These are phyloP conservation scores for Nepenthes gracilis DNA, from an alignment of 148 eudicot species.

Conservation along the genomic window DNA sequence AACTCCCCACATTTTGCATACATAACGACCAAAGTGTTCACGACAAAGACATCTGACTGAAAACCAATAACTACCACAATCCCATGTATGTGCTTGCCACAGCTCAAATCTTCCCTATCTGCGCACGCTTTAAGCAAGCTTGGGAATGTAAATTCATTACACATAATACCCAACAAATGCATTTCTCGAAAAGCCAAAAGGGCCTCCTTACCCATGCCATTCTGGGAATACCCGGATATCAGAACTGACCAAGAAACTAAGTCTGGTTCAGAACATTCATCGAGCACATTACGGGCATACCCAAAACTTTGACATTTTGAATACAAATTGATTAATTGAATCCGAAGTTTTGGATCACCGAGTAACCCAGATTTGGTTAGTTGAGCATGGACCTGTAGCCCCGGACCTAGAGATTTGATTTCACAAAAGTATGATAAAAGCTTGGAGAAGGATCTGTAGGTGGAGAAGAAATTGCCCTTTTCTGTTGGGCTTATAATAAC, in stretches of 20 bases:
- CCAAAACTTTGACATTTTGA: conserved; percentile 38
- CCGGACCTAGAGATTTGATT: conserved; percentile 36
- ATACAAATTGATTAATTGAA: conserved; percentile 49
- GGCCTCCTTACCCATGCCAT: conserved; percentile 46
- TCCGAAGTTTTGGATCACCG: conserved; percentile 24
- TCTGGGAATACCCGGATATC: conserved; percentile 59
- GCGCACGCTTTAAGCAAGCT: conserved; percentile 74
- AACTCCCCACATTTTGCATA: conserved; percentile 53
- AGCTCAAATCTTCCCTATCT: conserved; percentile 31
- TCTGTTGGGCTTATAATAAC: conserved; percentile 2
- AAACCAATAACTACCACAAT: conserved; percentile 46
- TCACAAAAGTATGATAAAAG: conserved; percentile 32
- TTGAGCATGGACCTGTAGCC: conserved; percentile 44
- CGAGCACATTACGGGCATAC: conserved; percentile 54
- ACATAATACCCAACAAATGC: conserved; percentile 36
- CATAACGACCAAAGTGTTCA: conserved; percentile 56
- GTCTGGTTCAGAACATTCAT: conserved; percentile 59
- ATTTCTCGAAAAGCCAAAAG: conserved; percentile 46
- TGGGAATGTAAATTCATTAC: conserved; percentile 60
- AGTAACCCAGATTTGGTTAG: conserved; percentile 36
- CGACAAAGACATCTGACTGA: conserved; percentile 50
- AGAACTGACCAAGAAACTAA: conserved; percentile 78
- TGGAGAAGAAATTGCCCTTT: conserved; percentile 6
- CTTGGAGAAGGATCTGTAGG: conserved; percentile 23
- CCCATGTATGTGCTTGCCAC: conserved; percentile 58